These are phyloP conservation scores for Pseudocercospora cruenta DNA, from an alignment of 2,329 filamentous ascomycete genomes.

Conservation along the genomic window DNA sequence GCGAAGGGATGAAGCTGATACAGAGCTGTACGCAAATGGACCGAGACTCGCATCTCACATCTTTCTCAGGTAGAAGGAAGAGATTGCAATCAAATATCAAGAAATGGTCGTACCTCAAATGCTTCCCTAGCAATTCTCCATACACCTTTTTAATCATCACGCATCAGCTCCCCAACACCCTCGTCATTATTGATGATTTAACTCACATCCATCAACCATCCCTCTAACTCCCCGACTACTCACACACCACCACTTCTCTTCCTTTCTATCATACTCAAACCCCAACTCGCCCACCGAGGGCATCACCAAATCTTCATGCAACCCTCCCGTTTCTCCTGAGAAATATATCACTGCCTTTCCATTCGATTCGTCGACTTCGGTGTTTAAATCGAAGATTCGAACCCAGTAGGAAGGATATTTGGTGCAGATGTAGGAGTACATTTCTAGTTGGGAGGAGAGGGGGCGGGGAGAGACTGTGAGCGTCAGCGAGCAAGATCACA, in stretches of 20 bases:
- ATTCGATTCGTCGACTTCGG: slow-evolving; percentile 13
- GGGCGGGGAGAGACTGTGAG: no score
- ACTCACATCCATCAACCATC: slow-evolving; percentile 3
- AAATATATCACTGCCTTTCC: slow-evolving; percentile 11
- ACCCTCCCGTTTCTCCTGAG: background rate
- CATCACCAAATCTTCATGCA: slow-evolving; percentile 15
- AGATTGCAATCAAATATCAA: background rate
- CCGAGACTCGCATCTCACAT: background rate
- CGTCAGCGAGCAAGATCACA: no score
- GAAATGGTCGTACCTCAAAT: background rate
- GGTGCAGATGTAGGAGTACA: slow-evolving; percentile 6
- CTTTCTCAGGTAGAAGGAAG: background rate
- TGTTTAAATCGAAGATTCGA: slow-evolving; percentile 9
- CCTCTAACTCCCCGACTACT: slow-evolving; percentile 10
- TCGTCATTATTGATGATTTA: no score
- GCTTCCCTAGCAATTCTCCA: background rate
- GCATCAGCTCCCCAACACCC: no score
- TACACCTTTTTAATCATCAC: background rate
- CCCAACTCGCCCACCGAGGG: slow-evolving; percentile 11
- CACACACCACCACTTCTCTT: slow-evolving; percentile 11
- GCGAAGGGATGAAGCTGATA: background rate
- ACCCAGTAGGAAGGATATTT: slow-evolving; percentile 6
- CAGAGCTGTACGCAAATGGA: background rate
- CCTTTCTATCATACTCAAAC: slow-evolving; percentile 5
- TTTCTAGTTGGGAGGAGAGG: background rate